A percentile compares a stretch with the other conserved stretches of the same genome.
These are phyloP conservation scores for Paecilomyces formosus DNA, from an alignment of 2,329 filamentous ascomycete genomes.

Conservation along the genomic window DNA sequence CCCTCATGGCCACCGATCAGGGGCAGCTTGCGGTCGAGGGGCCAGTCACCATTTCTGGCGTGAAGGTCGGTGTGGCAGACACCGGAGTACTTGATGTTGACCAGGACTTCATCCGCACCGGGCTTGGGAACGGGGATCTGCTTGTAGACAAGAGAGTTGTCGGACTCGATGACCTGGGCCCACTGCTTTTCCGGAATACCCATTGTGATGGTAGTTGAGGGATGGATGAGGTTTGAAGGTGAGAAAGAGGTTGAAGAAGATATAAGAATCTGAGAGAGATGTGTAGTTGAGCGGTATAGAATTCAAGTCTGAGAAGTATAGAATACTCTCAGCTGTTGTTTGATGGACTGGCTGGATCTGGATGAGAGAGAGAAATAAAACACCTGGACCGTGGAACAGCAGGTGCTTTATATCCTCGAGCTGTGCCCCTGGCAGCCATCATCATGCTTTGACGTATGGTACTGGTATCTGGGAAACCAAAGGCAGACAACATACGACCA, in stretches of 20 bases:
- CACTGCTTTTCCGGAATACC: conserved; percentile 74
- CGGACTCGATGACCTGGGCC: conserved; percentile 84
- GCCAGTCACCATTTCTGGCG: conserved; percentile 86
- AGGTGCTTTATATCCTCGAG: not conserved
- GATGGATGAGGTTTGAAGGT: not conserved
- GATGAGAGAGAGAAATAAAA: not conserved
- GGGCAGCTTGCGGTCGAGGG: conserved; percentile 71
- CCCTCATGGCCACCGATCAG: conserved; percentile 76
- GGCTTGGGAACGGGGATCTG: conserved; percentile 71
- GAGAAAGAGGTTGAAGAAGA: not conserved
- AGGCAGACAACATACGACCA: not conserved
- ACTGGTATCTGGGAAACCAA: not conserved
- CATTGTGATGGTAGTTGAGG: conserved; percentile 8
- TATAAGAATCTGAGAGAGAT: not conserved
- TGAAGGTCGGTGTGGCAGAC: conserved; percentile 85
- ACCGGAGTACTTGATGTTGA: conserved; percentile 85
- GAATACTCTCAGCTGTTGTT: not conserved
- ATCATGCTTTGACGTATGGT: not conserved
- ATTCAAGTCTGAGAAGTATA: not conserved
- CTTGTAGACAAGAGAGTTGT: conserved; percentile 52
- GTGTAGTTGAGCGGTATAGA: not conserved
- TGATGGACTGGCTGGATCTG: not conserved
- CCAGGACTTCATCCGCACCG: conserved; percentile 79
- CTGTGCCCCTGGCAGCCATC: not conserved
- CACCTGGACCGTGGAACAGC: not conserved